Evolutionary conservation across 2,329 filamentous ascomycete genomes (phyloP).

Genomic region (Emericellopsis cladophorae): DNA sequence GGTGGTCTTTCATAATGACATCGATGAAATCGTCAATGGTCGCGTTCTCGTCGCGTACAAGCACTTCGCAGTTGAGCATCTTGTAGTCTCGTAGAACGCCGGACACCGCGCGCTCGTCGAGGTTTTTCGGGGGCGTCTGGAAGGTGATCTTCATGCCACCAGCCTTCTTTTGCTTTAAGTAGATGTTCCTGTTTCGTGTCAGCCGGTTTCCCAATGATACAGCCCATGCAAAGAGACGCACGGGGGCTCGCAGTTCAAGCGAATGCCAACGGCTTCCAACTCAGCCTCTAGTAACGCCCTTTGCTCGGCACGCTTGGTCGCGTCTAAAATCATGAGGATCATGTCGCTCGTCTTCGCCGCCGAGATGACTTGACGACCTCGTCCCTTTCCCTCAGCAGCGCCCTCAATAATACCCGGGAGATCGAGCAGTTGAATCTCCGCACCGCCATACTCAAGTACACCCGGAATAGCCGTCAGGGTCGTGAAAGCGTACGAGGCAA

Average conservation of each 20-base stretch:
- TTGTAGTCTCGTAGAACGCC: conserved; percentile 98
- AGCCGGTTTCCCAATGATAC: neutral
- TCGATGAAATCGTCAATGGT: conserved; percentile 99
- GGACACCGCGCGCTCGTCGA: conserved; percentile 97
- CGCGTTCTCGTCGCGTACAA: conserved; percentile 86
- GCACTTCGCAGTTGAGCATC: conserved; percentile 92
- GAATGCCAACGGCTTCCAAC: conserved; percentile 87
- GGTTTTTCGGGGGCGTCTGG: conserved; percentile 70
- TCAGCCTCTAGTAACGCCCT: conserved; percentile 80
- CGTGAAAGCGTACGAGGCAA: conserved; percentile 94
- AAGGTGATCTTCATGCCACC: conserved; percentile 99
- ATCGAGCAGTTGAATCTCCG: conserved; percentile 96
- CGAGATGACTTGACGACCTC: conserved; percentile 92
- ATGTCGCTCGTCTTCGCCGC: conserved; percentile 97
- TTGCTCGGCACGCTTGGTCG: conserved; percentile 93
- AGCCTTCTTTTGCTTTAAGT: conserved; percentile 88
- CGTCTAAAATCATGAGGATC: conserved; percentile 93
- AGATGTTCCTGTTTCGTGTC: conserved; percentile 62
- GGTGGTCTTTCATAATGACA: conserved; percentile 97
- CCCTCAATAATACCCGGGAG: conserved; percentile 97
- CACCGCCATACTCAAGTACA: conserved; percentile 92
- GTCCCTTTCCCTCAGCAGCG: conserved; percentile 86
- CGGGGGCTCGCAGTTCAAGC: conserved; percentile 84
- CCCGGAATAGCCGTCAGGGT: conserved; percentile 95
- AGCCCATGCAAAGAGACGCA: conserved; percentile 27